These are phyloP conservation scores for Achaetomium macrosporum DNA, from an alignment of 2,329 filamentous ascomycete species.

Conservation along the genomic window DNA sequence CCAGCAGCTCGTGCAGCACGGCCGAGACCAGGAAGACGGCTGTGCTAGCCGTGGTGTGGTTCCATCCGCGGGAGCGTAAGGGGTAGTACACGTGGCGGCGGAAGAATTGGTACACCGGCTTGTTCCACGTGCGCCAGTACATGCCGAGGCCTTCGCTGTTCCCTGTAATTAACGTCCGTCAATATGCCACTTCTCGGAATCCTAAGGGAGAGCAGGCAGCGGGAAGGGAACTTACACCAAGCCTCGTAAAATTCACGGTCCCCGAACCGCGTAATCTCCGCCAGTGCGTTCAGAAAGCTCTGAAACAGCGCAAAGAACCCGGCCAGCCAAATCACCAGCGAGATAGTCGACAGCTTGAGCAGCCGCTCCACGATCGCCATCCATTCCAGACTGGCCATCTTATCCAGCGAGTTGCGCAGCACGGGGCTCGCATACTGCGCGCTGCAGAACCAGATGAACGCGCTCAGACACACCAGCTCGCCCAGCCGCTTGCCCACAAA, in stretches of 20 bases:
- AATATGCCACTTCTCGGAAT: background rate
- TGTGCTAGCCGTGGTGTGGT: conserved; percentile 61
- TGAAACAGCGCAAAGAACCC: conserved; percentile 98
- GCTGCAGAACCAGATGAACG: conserved; percentile 92
- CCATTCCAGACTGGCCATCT: conserved; percentile 74
- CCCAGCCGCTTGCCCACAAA: conserved; percentile 79
- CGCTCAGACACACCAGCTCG: conserved; percentile 70
- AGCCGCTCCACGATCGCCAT: conserved; percentile 80
- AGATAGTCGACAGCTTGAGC: conserved; percentile 93
- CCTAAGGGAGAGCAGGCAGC: background rate
- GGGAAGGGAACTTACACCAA: conserved; percentile 59
- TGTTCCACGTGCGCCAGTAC: conserved; percentile 98
- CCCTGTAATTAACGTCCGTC: conserved; percentile 34
- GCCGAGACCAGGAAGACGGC: conserved; percentile 86
- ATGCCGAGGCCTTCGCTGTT: conserved; percentile 78
- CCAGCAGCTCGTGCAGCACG: conserved; percentile 82
- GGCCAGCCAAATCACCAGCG: conserved; percentile 91
- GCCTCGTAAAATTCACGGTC: conserved; percentile 94
- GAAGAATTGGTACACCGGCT: conserved; percentile 96
- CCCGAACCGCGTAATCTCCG: conserved; percentile 83
- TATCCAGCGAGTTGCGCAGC: conserved; percentile 81
- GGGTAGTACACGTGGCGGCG: conserved; percentile 89
- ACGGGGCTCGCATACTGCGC: conserved; percentile 93
- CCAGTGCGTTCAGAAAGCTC: conserved; percentile 82
- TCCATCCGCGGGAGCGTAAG: conserved; percentile 78